Base-by-base conservation (phyloP, 192 early-diverging fungal species). In the Nowakowskiella sp. region DNA sequence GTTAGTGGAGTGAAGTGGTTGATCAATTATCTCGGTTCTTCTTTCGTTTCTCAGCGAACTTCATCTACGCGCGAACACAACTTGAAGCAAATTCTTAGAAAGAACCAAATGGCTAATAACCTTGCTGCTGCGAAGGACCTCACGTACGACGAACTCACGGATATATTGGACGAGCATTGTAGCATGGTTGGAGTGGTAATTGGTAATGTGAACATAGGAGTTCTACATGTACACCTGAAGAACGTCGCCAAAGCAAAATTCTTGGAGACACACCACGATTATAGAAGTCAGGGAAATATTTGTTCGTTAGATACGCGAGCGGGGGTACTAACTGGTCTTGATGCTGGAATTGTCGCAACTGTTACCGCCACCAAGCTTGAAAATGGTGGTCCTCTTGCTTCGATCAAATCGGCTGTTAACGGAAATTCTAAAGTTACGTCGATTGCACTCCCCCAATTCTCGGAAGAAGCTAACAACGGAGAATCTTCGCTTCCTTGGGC, bases 101-200 rank as follows among this genome's bases (percentile, higher is more conserved):
- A 57, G 31, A 58, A 7, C 21, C 24, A 6, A 26, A 58, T 57
- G 29, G 55, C 55, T 24, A 42, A 13, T 9, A 57, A 57, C 24
- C 53, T 57, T 8, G 56, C 21, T 13, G 32, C 21, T 28, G 50
- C 55, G 9, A 19, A 57, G 33, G 45, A 60, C 8, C 34, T 57
- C 19, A 39, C 36, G 19, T 39, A 39, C 36, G 36, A 39, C 36
- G 36, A 39, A 13, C 19, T 39, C 13, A 13, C 13, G 13, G 36
- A 39, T 19, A 13, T 39, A 39, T 39, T 39, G 36, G 36, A 39
- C 19, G 36, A 39, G 36, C 36, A 39, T 19, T 39, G 36, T 39
- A 13, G 13, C 13, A 19, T 19, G 13, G 36, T 39, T 39, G 36
- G 36, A 13, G 13, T 13, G 13, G 36, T 39, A 13, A 39, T 39